Conservation (phyloP, 441 rosid genomes). For the Macaranga tanarius region DNA sequence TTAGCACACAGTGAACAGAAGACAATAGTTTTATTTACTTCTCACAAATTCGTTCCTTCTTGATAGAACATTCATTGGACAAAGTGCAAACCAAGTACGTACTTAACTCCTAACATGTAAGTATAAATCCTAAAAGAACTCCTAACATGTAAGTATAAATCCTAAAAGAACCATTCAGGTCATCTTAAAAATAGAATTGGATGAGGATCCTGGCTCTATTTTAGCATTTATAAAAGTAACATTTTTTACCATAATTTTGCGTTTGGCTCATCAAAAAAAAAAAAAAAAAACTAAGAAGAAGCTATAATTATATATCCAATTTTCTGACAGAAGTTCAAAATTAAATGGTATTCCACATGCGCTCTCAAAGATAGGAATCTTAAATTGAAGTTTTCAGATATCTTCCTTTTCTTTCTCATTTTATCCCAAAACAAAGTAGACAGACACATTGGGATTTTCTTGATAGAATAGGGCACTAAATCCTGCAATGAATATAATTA, state of each 20-base stretch:
- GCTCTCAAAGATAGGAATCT: neutral
- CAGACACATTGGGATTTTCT: no score
- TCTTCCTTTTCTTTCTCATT: neutral
- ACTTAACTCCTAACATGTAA: neutral
- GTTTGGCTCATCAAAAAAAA: no score
- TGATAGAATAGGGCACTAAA: no score
- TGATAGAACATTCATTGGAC: neutral
- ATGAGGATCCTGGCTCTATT: neutral
- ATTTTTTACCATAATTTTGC: no score
- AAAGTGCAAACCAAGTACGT: neutral
- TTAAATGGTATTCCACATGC: neutral
- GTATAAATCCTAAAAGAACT: no score
- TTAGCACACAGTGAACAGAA: no score
- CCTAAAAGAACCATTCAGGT: neutral
- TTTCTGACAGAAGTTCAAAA: neutral
- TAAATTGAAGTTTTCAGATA: neutral
- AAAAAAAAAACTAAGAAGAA: no score
- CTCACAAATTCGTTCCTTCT: neutral
- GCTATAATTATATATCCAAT: no score
- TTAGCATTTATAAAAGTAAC: no score
- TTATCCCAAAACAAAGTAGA: neutral
- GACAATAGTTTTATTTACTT: neutral
- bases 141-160: neutral
- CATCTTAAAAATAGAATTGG: conserved; percentile 3
- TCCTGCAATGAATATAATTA: no score